Conservation (phyloP, 805 yeast species). For the Scheffersomyces amazonensis region DNA sequence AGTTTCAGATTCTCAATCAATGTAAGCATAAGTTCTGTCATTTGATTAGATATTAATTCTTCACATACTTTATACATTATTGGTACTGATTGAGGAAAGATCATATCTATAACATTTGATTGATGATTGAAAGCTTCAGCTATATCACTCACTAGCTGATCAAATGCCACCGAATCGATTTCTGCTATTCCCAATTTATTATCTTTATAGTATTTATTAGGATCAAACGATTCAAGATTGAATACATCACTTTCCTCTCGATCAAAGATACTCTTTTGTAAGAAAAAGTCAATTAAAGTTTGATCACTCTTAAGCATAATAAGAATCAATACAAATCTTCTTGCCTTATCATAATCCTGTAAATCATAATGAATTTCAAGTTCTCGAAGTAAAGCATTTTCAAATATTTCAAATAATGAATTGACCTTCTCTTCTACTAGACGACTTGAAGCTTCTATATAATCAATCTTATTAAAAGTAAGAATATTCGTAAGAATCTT, state of each 20-base stretch:
- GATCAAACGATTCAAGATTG: slow-evolving; percentile 24
- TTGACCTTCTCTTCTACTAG: slow-evolving; percentile 42
- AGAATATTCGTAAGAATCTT: slow-evolving; percentile 39
- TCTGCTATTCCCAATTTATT: slow-evolving; percentile 3
- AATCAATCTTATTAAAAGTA: slow-evolving; percentile 35
- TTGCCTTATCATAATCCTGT: slow-evolving; percentile 40
- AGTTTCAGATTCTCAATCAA: slow-evolving; percentile 25
- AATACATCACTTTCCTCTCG: slow-evolving; percentile 28
- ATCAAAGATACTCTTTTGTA: slow-evolving; percentile 41
- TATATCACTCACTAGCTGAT: slow-evolving; percentile 23
- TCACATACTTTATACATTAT: slow-evolving; percentile 49
- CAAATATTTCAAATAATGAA: slow-evolving; percentile 63
- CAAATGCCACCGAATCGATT: slow-evolving; percentile 14
- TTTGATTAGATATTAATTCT: slow-evolving; percentile 39
- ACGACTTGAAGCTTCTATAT: slow-evolving; percentile 23
- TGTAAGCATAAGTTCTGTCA: slow-evolving; percentile 29
- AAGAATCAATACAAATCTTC: slow-evolving; percentile 32
- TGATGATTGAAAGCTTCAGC: slow-evolving; percentile 37
- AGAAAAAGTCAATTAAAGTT: slow-evolving; percentile 41
- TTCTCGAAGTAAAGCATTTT: slow-evolving; percentile 67
- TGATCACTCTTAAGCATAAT: slow-evolving; percentile 37
- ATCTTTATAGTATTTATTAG: slow-evolving; percentile 18
- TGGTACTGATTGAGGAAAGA: slow-evolving; percentile 44
- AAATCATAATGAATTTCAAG: slow-evolving; percentile 56
- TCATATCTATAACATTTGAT: slow-evolving; percentile 34